phyloP scores from a whole-genome alignment of 1,284 basidiomycete genomes.

The Sporisorium scitamineum region DNA sequence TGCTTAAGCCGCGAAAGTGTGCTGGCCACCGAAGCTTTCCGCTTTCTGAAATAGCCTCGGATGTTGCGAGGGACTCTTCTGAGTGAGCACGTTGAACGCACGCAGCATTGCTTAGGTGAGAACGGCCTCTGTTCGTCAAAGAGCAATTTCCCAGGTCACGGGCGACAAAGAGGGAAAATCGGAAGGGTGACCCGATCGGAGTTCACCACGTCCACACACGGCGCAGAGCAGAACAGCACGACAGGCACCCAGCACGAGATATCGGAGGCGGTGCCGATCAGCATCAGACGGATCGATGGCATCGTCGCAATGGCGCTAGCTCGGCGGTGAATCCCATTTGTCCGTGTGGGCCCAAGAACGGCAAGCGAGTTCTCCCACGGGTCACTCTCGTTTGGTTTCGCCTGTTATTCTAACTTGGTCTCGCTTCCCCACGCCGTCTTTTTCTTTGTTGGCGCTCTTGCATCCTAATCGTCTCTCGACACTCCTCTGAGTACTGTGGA shows the following conservation, averaged over 20 bases:
- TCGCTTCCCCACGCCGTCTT: conserved; percentile 31
- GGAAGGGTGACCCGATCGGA: background rate
- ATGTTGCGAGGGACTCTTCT: too few species aligned
- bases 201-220: background rate
- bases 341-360: conserved; percentile 1
- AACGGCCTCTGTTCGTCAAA: too few species aligned
- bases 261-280: conserved; percentile 6
- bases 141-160: too few species aligned
- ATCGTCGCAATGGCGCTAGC: background rate
- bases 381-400: conserved; percentile 10
- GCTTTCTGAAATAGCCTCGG: too few species aligned
- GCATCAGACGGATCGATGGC: background rate
- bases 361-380: conserved; percentile 8
- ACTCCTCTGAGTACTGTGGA: too few species aligned
- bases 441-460: background rate
- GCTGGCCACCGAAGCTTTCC: too few species aligned
- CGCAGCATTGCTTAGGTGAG: too few species aligned
- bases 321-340: background rate
- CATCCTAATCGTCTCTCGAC: background rate
- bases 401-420: conserved; percentile 15
- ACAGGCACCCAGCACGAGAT: background rate
- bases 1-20: too few species aligned
- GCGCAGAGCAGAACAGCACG: too few species aligned
- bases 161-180: too few species aligned
- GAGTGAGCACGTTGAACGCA: too few species aligned